A percentile compares a stretch with the other conserved stretches of the same genome.
Evolutionary conservation across 352 stramenopile genomes (phyloP).

Genomic region (Globisporangium solare): DNA sequence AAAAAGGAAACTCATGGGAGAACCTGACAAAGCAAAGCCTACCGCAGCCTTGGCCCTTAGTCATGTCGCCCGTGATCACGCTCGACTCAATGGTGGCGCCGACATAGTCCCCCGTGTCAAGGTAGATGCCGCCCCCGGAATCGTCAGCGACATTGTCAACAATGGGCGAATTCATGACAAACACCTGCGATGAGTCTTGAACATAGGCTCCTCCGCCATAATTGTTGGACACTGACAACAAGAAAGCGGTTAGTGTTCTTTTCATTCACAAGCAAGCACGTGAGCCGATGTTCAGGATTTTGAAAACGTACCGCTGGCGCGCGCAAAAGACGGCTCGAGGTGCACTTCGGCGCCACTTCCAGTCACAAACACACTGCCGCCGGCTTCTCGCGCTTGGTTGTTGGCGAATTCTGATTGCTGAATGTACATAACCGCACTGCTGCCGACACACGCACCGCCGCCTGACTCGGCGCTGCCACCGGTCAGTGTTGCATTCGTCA

Average conservation of each 20-base stretch:
- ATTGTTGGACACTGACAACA: conserved; percentile 32
- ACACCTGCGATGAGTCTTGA: conserved; percentile 24
- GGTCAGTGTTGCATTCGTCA: conserved; percentile 23
- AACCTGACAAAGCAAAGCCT: background rate
- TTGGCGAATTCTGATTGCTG: conserved; percentile 21
- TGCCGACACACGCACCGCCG: conserved; percentile 32
- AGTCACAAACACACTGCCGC: conserved; percentile 40
- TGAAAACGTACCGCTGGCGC: conserved; percentile 30
- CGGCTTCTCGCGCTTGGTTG: conserved; percentile 40
- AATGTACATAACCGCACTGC: conserved; percentile 21
- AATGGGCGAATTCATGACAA: conserved; percentile 22
- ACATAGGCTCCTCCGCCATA: conserved; percentile 47
- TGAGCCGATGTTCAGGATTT: too few relatives aligned
- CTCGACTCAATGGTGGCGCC: conserved; percentile 24
- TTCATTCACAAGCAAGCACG: too few relatives aligned
- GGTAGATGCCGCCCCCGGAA: conserved; percentile 46
- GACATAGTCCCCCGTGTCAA: conserved; percentile 47
- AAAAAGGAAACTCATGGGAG: background rate
- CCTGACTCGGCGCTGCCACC: conserved; percentile 41
- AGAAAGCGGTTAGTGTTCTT: background rate
- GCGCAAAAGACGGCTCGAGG: conserved; percentile 25
- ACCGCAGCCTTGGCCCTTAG: conserved; percentile 45
- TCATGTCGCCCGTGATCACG: conserved; percentile 30
- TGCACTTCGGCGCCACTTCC: conserved; percentile 17
- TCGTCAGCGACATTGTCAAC: conserved; percentile 50